A percentile compares a stretch with the other conserved stretches of the same genome.
These are phyloP conservation scores for Vitis hybrid DNA, from an alignment of 177 flowering plant genomes.

Conservation along the genomic window DNA sequence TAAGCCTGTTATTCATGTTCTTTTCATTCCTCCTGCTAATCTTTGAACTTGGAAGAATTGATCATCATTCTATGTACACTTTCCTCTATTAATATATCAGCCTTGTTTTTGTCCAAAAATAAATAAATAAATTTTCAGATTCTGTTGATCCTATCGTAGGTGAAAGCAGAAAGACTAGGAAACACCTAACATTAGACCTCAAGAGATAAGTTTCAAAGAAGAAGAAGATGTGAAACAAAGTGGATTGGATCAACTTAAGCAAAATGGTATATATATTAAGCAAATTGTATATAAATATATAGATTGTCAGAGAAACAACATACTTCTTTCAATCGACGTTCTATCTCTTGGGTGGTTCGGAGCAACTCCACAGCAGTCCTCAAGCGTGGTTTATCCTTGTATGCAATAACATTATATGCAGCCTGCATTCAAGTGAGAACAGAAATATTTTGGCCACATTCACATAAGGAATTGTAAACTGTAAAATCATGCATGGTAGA, in stretches of 20 bases:
- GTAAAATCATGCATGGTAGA: not conserved
- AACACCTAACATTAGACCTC: too few relatives aligned
- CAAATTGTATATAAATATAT: not conserved
- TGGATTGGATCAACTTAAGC: not conserved
- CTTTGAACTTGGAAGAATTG: too few relatives aligned
- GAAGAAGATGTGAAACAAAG: not conserved
- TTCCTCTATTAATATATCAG: too few relatives aligned
- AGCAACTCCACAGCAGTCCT: constrained; percentile 78
- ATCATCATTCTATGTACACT: too few relatives aligned
- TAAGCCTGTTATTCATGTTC: too few relatives aligned
- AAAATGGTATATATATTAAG: not conserved
- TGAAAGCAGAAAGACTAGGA: too few relatives aligned
- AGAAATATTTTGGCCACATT: not conserved
- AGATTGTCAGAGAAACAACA: constrained; percentile 2
- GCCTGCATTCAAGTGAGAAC: constrained; percentile 46
- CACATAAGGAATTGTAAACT: not conserved
- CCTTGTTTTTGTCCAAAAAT: too few relatives aligned
- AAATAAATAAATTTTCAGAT: too few relatives aligned
- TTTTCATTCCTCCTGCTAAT: too few relatives aligned
- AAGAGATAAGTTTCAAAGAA: too few relatives aligned
- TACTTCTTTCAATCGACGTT: constrained; percentile 65
- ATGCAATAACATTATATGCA: constrained; percentile 73
- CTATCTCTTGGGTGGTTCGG: constrained; percentile 73
- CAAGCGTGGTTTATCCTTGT: constrained; percentile 85
- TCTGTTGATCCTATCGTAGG: too few relatives aligned